Evolutionary conservation across 2,329 filamentous ascomycete species (phyloP), one percentile per base, ranked within the genome.

Genomic region (Taxawa tesnikishii): DNA sequence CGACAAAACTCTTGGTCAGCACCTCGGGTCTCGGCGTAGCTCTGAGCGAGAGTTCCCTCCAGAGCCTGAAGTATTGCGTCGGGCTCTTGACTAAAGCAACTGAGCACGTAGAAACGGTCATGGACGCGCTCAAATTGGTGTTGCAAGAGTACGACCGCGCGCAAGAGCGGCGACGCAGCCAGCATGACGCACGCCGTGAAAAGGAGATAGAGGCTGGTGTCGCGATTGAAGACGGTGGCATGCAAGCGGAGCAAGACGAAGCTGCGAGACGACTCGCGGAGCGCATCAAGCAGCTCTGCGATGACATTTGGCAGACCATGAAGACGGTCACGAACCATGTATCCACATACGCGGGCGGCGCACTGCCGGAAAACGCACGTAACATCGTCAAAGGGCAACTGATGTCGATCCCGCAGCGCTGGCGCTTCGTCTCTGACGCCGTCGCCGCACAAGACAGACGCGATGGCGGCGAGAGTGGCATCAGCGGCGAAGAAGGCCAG

Each of bases 1-100:
- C 82, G 39, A 83, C 81, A 8, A 49, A 85, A 10, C 64, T 94
- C 12, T 81, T 94, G 43, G 82, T 93, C 53, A 87, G 83, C 4
- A 94, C 88, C 0, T 93, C 85, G 1, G 88, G 85, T 0, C 68
- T 96, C 1, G 85, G 85, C 41, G 79, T 93, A 11, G 85, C 90
- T 1, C 84, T 98, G 70, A 92, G 81, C 47, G 80, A 92, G 12
- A 80, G 90, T 48, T 93, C 83, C 14, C 62, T 94, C 6, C 73
- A 77, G 31, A 90, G 80, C 39, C 62, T 98, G 26, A 84, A 83
- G 45, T 88, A 84, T 46, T 94, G 87, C 41, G 62, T 96, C 2
- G 70, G 70, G 15, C 82, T 85, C 68, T 63, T 96, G 28, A 72
- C 77, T 15, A 80, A 78, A 68, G 83, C 83, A 2, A 93, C 93